Evolutionary conservation across 164 flowering plant species (phyloP), one percentile per base, ranked within the genome.

Genomic region (Kingdonia uniflora): DNA sequence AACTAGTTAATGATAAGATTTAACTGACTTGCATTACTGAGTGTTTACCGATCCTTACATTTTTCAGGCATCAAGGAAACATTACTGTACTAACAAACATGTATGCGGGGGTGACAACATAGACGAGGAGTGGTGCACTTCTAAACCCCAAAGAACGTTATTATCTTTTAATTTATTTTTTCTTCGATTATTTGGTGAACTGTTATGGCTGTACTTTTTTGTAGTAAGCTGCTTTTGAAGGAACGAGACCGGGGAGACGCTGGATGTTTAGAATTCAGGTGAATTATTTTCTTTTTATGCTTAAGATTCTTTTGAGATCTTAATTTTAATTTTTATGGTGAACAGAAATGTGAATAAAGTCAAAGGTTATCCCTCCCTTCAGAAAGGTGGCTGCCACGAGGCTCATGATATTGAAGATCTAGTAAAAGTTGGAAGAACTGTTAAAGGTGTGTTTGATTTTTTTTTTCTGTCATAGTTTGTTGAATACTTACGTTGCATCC

Each of bases 361-460:
- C 54, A 86, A 69, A 72, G 61, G 56, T 45, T 92, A 94, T 67
- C 80, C 89, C 19, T 80, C 90, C 19, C 70, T 88, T 66, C 80
- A 79, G 54, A 86, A 74, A 71, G 95, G 96, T 57, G 99, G 96
- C 61, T 80, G 82, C 65, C 68, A 82, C 49, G 95, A 86, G 71
- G 95, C 64, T 39, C 96, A 94, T 72, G 99, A 94, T 65, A 83
- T 94, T 60, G 99, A 94, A 76, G 97, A 94, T 71, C 85, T 94
- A 57, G 88, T 94, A 46, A 94, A 87, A 73, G 68, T 94, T 74
- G 99, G 97, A 50, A 61, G 69, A 65, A 53, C 57, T 41, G 86
- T 87, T 19, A 79, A 72, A 81, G 96, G 98, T 87, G 37, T 42
- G 14, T 26, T 44, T 14, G 19, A 8, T 17, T 14, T 11, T 58